phyloP scores from a whole-genome alignment of 768 basidiomycete species.

The Auriscalpium vulgare region DNA sequence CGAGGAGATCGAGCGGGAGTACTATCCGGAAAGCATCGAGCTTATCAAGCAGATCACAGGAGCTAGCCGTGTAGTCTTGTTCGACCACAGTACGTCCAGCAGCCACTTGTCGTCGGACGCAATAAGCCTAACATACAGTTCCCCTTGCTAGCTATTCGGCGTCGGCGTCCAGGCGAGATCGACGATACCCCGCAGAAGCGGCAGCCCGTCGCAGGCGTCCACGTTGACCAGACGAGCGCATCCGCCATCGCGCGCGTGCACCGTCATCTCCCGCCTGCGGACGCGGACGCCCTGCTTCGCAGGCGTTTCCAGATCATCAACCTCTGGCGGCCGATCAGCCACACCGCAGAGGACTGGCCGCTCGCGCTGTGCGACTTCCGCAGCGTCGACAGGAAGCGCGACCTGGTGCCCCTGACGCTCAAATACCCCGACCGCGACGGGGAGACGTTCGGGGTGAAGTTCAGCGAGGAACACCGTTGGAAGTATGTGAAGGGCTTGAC shows the following conservation, averaged over 20 bases:
- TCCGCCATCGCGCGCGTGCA: conserved; percentile 35
- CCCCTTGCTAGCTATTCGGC: conserved; percentile 31
- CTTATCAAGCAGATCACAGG: conserved; percentile 53
- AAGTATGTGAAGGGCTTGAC: conserved; percentile 37
- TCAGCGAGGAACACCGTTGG: conserved; percentile 35
- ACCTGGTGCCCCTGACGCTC: conserved; percentile 31
- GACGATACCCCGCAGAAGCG: conserved; percentile 32
- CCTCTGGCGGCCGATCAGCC: conserved; percentile 44
- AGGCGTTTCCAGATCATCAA: conserved; percentile 46
- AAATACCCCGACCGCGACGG: conserved; percentile 35
- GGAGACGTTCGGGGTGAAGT: conserved; percentile 34
- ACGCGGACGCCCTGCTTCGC: conserved; percentile 30
- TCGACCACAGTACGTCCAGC: conserved; percentile 51
- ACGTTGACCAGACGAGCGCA: conserved; percentile 38
- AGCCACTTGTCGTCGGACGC: neutral
- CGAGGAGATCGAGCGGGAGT: conserved; percentile 42
- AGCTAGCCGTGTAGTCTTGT: conserved; percentile 51
- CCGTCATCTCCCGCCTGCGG: conserved; percentile 33
- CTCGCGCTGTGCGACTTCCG: conserved; percentile 42
- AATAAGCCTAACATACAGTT: neutral
- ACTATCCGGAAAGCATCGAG: conserved; percentile 54
- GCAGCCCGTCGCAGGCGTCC: conserved; percentile 34
- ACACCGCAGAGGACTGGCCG: conserved; percentile 39
- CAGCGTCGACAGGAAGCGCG: conserved; percentile 29
- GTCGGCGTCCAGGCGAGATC: conserved; percentile 28